Conservation (phyloP, 169 alveolate species). For the Theileria orientalis region DNA sequence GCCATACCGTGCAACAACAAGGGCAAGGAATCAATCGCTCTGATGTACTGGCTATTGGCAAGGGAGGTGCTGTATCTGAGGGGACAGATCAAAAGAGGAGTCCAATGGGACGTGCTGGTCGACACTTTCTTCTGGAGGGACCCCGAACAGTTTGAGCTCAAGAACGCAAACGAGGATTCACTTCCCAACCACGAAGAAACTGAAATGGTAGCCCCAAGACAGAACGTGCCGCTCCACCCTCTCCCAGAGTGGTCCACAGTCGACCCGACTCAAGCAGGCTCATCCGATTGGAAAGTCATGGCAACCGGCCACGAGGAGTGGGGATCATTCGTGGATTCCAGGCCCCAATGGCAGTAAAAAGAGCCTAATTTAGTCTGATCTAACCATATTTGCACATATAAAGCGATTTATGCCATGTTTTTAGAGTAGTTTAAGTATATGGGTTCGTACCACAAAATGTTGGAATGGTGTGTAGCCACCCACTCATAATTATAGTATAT, state of each 20-base stretch:
- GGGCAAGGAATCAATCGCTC: constrained; percentile 95
- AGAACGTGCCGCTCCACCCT: constrained; percentile 29
- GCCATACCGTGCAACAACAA: constrained; percentile 99
- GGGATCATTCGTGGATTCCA: constrained; percentile 66
- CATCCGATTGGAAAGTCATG: constrained; percentile 67
- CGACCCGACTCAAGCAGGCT: constrained; percentile 21
- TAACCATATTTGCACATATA: background rate
- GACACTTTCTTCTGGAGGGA: constrained; percentile 93
- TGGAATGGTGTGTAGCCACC: too few relatives aligned
- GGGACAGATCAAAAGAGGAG: constrained; percentile 82
- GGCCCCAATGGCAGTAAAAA: constrained; percentile 52
- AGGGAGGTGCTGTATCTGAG: constrained; percentile 96
- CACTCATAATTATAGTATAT: too few relatives aligned
- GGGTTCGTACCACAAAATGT: background rate
- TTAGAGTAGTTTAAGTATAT: too few relatives aligned
- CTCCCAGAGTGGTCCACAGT: constrained; percentile 55
- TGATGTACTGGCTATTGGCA: constrained; percentile 97
- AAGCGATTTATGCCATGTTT: background rate
- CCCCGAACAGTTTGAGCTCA: constrained; percentile 86
- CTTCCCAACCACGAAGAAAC: constrained; percentile 47
- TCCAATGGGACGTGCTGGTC: constrained; percentile 91
- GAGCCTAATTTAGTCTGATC: too few relatives aligned
- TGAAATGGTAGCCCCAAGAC: constrained; percentile 19
- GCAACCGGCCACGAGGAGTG: constrained; percentile 63
- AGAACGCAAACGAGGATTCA: constrained; percentile 61